Base-by-base conservation (phyloP, 2,329 filamentous ascomycete genomes). In the Arthrobotrys pseudoclavata region DNA sequence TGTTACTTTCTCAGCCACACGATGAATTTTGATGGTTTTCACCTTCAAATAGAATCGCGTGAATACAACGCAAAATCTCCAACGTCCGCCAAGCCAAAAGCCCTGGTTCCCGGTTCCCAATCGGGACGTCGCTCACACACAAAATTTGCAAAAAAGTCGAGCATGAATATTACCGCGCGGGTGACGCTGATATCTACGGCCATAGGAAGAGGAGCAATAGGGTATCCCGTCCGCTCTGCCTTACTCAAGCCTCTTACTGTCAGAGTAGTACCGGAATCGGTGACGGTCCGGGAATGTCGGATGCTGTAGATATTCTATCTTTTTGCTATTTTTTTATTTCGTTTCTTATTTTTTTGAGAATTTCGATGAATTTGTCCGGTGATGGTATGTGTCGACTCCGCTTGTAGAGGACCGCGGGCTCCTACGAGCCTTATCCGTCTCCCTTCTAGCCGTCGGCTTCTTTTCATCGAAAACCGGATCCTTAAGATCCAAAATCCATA, bases 161-260 rank as follows among this genome's bases (percentile, higher is more conserved):
- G n/a, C 6, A 24, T 61, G 53, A 62, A 70, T 70, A 52, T 26
- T 40, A 9, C 52, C 5, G 12, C 1, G 24, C 12, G 34, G 4
- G 18, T 29, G 26, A n/a, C 12, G 22, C 7, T 42, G 29, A n/a
- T 29, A 70, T 48, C 67, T 70, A 70, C 67, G 55, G 67, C 53
- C 67, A 70, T 42, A 62, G 67, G 48, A 70, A 50, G 67, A 62
- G 67, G 67, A 55, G 18, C 31, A 57, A n/a, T 24, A 62, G 55
- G 67, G 67, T 62, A 70, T 70, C 67, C 67, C 67, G 67, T 70
- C 29, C 67, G 67, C 55, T 70, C 67, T 70, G 67, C 67, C 67
- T 62, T 62, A 70, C 55, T 37, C 24, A 70, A 70, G 50, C 67
- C 67, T 70, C 67, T 50, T 70, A 70, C 48, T 60, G 67, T 6